Evolutionary conservation across 176 grass and related monocot genomes (phyloP), one percentile per base, ranked within the genome.

Genomic region (Avena insularis): DNA sequence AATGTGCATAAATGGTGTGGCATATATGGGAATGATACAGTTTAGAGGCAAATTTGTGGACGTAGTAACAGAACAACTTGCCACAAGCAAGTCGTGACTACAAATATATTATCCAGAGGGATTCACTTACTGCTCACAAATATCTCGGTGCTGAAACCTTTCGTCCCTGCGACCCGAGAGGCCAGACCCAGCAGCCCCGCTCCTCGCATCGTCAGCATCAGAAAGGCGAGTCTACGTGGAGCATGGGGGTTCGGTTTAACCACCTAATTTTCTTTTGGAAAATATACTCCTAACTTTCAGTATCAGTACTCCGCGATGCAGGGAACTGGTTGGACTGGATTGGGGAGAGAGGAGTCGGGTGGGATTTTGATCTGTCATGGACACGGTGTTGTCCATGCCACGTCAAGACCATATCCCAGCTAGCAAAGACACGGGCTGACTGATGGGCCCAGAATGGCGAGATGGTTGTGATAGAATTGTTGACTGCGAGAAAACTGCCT

Each of bases 51-150:
- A 27, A 36, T 8, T 58, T 36, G 6, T 67, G 12, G 8, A 61
- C 20, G 36, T 1, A 74, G 36, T 1, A 74, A 75, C 33, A 72
- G 35, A 21, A 27, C 13, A 3, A 20, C 50, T 45, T 17, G n/a
- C 20, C 36, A 59, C 13, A 45, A 59, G n/a, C 67, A 73, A 47
- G 5, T 2, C 16, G 6, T 33, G 23, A 56, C 6, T n/a, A 63
- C 23, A 31, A 25, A 83, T 15, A 14, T 33, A 35, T 16, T 36
- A 48, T 10, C 17, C 35, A 70, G 15, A 70, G 16, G 19, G 1
- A 8, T 71, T 71, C 31, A 83, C 89, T 88, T 91, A 86, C 86
- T 66, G 79, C 61, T 86, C 58, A 93, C 69, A 61, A 91, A 88
- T 35, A 89, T 73, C 53, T 86, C 53, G 7, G 68, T 84, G 67